Conservation (phyloP, 2,329 filamentous ascomycete species). For the Penicillium brevicompactum region DNA sequence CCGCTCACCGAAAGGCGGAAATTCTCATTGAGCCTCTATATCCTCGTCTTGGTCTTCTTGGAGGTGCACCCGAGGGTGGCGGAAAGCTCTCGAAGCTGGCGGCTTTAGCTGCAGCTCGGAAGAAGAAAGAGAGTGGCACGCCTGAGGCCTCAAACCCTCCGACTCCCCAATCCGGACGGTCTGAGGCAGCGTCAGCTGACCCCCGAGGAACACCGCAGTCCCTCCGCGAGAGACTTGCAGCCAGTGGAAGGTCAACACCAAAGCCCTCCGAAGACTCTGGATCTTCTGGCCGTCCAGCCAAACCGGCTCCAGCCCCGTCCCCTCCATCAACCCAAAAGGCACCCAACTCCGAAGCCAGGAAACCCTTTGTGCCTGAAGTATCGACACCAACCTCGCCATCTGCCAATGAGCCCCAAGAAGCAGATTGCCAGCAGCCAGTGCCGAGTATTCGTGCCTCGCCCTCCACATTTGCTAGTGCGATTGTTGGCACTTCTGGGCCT, state of each 20-base stretch:
- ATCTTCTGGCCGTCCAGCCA: slow-evolving; percentile 24
- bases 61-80: slow-evolving; percentile 66
- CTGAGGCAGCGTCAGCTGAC: slow-evolving; percentile 15
- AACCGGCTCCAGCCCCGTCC: slow-evolving; percentile 16
- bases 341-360: slow-evolving; percentile 19
- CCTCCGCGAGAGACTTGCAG: slow-evolving; percentile 42
- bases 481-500: slow-evolving; percentile 36
- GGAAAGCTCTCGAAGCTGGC: slow-evolving; percentile 87
- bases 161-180: slow-evolving; percentile 9
- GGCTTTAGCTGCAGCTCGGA: slow-evolving; percentile 80
- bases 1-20: slow-evolving; percentile 62
- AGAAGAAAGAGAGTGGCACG: slow-evolving; percentile 70
- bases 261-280: slow-evolving; percentile 28
- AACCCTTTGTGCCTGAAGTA: slow-evolving; percentile 5
- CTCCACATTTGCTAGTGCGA: slow-evolving; percentile 54
- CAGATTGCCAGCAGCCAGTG: slow-evolving; percentile 16
- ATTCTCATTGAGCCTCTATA: slow-evolving; percentile 63
- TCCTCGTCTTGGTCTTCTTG: slow-evolving; percentile 70
- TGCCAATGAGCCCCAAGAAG: slow-evolving; percentile 8
- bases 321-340: slow-evolving; percentile 21
- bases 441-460: slow-evolving; percentile 47
- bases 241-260: slow-evolving; percentile 28
- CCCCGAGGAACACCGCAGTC: slow-evolving; percentile 33
- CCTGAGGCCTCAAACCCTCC: slow-evolving; percentile 5
- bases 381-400: slow-evolving; percentile 2